A percentile compares a stretch with the other conserved stretches of the same genome.
Conservation (phyloP, 2,329 filamentous ascomycete species). For the Ceratocystiopsis minuta region DNA sequence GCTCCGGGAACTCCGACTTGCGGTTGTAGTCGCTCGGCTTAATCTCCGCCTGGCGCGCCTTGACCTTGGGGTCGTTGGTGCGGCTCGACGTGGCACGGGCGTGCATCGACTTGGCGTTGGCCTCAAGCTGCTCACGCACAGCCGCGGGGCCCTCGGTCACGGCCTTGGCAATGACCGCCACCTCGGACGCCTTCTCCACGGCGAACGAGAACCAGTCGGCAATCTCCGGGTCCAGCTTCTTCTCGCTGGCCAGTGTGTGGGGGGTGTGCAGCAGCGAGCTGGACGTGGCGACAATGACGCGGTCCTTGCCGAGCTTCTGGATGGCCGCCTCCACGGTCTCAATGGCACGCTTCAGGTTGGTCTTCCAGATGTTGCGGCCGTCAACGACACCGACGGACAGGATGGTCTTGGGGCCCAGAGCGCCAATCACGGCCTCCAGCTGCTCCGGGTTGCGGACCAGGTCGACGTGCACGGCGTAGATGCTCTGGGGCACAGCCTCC, state of each 20-base stretch:
- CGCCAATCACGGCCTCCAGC: constrained; percentile 65
- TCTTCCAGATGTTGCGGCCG: constrained; percentile 99
- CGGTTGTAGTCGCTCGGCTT: constrained; percentile 75
- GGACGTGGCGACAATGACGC: constrained; percentile 91
- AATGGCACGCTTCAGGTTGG: constrained; percentile 91
- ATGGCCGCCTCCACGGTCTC: constrained; percentile 77
- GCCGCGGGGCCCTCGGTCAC: constrained; percentile 80
- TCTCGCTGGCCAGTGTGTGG: constrained; percentile 95
- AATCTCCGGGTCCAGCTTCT: constrained; percentile 89
- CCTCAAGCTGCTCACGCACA: constrained; percentile 77
- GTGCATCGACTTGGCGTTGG: constrained; percentile 88
- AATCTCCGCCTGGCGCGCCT: constrained; percentile 85
- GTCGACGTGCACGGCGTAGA: constrained; percentile 83
- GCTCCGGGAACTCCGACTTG: constrained; percentile 69
- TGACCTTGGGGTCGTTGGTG: constrained; percentile 95
- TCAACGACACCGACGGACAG: constrained; percentile 95
- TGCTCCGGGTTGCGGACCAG: constrained; percentile 98
- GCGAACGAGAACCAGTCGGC: constrained; percentile 98
- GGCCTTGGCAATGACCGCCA: constrained; percentile 89
- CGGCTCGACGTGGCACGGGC: constrained; percentile 79
- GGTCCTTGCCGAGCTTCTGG: constrained; percentile 90
- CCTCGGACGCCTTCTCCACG: constrained; percentile 79
- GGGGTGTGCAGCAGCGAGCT: constrained; percentile 96
- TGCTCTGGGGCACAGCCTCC: constrained; percentile 60
- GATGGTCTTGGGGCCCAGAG: constrained; percentile 74